phyloP scores from a whole-genome alignment of 2,329 filamentous ascomycete genomes.

The Colletotrichum phormii region DNA sequence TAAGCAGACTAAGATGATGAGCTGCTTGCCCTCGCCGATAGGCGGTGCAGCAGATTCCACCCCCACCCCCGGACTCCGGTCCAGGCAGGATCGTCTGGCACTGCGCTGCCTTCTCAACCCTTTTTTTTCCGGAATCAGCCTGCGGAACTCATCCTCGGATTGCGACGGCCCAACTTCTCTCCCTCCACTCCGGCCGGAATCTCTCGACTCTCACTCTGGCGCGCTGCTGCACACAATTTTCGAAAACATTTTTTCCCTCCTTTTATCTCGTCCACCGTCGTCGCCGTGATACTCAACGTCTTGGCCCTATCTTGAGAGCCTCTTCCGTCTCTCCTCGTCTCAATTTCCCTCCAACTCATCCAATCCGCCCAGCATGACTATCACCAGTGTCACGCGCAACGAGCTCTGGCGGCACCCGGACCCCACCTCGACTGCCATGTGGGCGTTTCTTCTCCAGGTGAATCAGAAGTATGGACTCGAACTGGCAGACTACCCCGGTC shows the following conservation, averaged over 20 bases:
- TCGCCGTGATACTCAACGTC: not conserved
- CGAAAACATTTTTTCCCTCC: not conserved
- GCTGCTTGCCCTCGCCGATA: not conserved
- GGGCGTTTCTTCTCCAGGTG: constrained; percentile 76
- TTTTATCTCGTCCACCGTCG: not conserved
- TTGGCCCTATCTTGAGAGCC: constrained; percentile 8
- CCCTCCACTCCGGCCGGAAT: constrained; percentile 26
- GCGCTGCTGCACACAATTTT: constrained; percentile 4
- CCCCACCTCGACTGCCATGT: constrained; percentile 77
- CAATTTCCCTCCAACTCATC: constrained; percentile 1
- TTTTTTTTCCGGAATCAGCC: constrained; percentile 25
- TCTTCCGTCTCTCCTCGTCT: not conserved
- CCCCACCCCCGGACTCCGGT: constrained; percentile 37
- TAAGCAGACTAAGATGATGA: not conserved
- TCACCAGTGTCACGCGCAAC: constrained; percentile 40
- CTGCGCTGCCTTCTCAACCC: constrained; percentile 12
- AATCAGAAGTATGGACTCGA: constrained; percentile 74
- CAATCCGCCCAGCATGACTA: constrained; percentile 29
- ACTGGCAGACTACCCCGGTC: constrained; percentile 75
- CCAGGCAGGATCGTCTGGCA: not conserved
- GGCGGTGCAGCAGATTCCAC: not conserved
- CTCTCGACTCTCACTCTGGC: not conserved
- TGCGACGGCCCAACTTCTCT: constrained; percentile 36
- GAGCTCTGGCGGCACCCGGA: constrained; percentile 79
- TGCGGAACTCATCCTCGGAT: constrained; percentile 34